Base-by-base conservation (phyloP, 495 filamentous ascomycete species). In the Neurospora cerealis region DNA sequence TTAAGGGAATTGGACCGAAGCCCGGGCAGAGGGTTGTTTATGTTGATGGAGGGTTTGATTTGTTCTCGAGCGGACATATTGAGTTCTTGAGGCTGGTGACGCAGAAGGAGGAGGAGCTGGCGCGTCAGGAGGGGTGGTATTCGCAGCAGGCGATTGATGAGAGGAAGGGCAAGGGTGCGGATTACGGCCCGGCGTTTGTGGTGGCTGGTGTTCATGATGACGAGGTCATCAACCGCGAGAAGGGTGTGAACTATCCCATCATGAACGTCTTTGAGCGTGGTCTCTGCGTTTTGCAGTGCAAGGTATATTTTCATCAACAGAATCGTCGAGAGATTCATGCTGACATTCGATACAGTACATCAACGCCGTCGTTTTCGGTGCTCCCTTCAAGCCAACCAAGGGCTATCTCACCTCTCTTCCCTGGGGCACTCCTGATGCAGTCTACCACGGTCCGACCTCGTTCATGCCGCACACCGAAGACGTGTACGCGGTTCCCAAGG, bases 241-340 rank as follows among this genome's bases (percentile, higher is more conserved):
- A 98, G 83, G 95, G 96, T 11, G 84, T 97, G 75, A 99, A 99
- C 82, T 98, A 98, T 80, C 96, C 96, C 2, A 98, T 99, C 80
- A 99, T 98, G 96, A 98, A 97, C 83, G 93, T 98, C 46, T 97
- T 94, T 77, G 96, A 99, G 86, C 90, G 96, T 70, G 93, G 93
- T 7, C 89, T 99, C 28, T 98, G 96, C 81, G 96, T 98, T 48
- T 87, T 98, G 40, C 96, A 98, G 77, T 99, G 96, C 81, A 89
- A 89, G 76, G 94, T 96, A 86, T 76, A 91, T 39, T 15, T 32
- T n/a, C 28, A 8, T 34, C 5, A 15, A n/a, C 71, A 28, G 39
- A 15, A 1, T 5, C 5, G 2, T 72, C 42, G 54, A 15, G n/a
- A 9, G 9, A 15, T 42, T 3, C 48, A 71, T 54, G 72, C 77